Conservation (phyloP, 768 basidiomycete genomes). For the Suillus spraguei region DNA sequence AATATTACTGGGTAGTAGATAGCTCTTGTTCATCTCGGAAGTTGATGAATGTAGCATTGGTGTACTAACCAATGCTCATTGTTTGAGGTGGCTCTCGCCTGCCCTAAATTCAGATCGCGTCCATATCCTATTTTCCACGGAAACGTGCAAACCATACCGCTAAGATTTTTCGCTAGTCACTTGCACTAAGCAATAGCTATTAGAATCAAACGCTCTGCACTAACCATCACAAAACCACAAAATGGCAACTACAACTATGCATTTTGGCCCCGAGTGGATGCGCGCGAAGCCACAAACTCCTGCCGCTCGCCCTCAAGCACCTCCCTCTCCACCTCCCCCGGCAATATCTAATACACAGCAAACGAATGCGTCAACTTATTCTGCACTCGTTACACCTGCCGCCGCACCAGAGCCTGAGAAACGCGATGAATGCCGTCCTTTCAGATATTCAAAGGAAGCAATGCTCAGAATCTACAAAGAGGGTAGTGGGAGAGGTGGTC, state of each 20-base stretch:
- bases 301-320: constrained; percentile 48
- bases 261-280: constrained; percentile 95
- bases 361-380: constrained; percentile 70
- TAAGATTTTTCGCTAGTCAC: constrained; percentile 20
- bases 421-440: constrained; percentile 72
- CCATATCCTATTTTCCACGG: constrained; percentile 27
- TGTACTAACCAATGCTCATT: not conserved
- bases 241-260: constrained; percentile 72
- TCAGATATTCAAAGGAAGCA: constrained; percentile 86
- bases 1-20: constrained; percentile 5
- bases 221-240: constrained; percentile 16
- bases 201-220: constrained; percentile 12
- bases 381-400: constrained; percentile 53
- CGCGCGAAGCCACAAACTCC: constrained; percentile 69
- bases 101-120: constrained; percentile 32
- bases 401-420: constrained; percentile 50
- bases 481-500: constrained; percentile 68
- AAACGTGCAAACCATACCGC: constrained; percentile 21
- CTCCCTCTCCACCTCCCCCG: constrained; percentile 61
- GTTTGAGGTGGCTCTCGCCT: constrained; percentile 22
- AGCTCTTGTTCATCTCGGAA: not conserved
- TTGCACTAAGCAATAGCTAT: constrained; percentile 18
- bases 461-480: constrained; percentile 84
- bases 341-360: constrained; percentile 41
- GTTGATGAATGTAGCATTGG: not conserved